Evolutionary conservation across 2,329 filamentous ascomycete species (phyloP).

Genomic region (Taxawa tesnikishii): DNA sequence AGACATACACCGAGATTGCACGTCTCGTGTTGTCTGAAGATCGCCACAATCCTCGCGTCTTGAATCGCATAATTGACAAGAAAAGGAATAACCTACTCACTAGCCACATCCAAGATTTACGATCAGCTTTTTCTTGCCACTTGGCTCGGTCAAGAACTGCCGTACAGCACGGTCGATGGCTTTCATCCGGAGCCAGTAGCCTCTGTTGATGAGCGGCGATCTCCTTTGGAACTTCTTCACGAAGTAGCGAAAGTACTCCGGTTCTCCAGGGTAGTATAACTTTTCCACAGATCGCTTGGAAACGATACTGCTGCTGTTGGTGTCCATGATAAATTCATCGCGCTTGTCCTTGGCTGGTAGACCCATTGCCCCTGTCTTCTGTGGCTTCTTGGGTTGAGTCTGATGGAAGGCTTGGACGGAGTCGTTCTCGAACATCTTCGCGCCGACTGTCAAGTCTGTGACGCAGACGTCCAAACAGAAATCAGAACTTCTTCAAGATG

Average conservation of each 20-base stretch:
- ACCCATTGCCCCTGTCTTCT: constrained; percentile 6
- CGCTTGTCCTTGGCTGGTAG: constrained; percentile 9
- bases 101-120: constrained; percentile 84
- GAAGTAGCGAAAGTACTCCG: constrained; percentile 80
- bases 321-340: constrained; percentile 34
- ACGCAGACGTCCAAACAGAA: too few species aligned
- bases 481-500: too few species aligned
- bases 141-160: constrained; percentile 53
- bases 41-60: too few species aligned
- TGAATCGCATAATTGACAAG: not conserved
- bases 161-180: constrained; percentile 65
- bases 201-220: constrained; percentile 80
- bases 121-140: constrained; percentile 54
- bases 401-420: constrained; percentile 3
- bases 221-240: constrained; percentile 72
- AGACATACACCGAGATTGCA: too few species aligned
- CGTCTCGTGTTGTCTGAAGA: too few species aligned
- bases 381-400: constrained; percentile 3
- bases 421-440: constrained; percentile 7
- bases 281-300: constrained; percentile 90
- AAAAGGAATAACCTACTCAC: constrained; percentile 42
- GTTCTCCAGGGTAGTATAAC: constrained; percentile 64
- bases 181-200: constrained; percentile 77
- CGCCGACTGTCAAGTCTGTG: not conserved
- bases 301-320: constrained; percentile 83